phyloP scores from a whole-genome alignment of 2,329 filamentous ascomycete genomes.

The Parafenestella ontariensis region DNA sequence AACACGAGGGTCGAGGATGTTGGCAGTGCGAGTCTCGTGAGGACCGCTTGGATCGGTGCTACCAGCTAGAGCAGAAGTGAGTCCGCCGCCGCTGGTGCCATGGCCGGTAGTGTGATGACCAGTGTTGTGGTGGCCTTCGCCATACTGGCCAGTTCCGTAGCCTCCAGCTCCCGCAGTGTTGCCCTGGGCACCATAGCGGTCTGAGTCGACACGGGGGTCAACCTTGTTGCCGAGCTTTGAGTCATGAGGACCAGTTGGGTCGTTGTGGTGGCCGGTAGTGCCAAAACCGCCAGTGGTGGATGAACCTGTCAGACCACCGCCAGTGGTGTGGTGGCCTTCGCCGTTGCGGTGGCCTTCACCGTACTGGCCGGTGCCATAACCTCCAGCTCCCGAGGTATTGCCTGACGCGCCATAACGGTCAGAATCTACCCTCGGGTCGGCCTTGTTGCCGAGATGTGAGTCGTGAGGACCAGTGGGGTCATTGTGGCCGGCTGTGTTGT shows the following conservation, averaged over 20 bases:
- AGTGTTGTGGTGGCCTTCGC: not conserved
- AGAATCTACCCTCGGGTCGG: constrained; percentile 43
- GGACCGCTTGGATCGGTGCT: constrained; percentile 26
- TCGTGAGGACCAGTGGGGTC: constrained; percentile 43
- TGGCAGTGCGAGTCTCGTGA: constrained; percentile 19
- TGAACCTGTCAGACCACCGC: constrained; percentile 13
- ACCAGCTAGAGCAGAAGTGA: not conserved
- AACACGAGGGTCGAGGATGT: constrained; percentile 32
- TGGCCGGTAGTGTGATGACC: constrained; percentile 5
- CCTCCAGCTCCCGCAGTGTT: constrained; percentile 22
- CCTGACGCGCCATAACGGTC: constrained; percentile 30
- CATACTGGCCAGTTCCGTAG: constrained; percentile 15
- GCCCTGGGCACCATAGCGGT: constrained; percentile 22
- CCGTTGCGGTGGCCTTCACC: no score
- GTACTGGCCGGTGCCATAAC: no score
- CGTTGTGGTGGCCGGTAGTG: constrained; percentile 10
- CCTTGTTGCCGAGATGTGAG: constrained; percentile 33
- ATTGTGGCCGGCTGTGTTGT: constrained; percentile 4
- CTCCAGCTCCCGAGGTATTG: constrained; percentile 36
- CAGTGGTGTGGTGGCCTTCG: constrained; percentile 1
- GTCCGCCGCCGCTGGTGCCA: constrained; percentile 1
- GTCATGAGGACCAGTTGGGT: constrained; percentile 28
- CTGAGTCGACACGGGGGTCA: constrained; percentile 35
- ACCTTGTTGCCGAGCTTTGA: constrained; percentile 21
- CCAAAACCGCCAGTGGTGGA: constrained; percentile 9